Evolutionary conservation across 2,329 filamentous ascomycete species (phyloP).

Genomic region (Fusarium pseudocircinatum): DNA sequence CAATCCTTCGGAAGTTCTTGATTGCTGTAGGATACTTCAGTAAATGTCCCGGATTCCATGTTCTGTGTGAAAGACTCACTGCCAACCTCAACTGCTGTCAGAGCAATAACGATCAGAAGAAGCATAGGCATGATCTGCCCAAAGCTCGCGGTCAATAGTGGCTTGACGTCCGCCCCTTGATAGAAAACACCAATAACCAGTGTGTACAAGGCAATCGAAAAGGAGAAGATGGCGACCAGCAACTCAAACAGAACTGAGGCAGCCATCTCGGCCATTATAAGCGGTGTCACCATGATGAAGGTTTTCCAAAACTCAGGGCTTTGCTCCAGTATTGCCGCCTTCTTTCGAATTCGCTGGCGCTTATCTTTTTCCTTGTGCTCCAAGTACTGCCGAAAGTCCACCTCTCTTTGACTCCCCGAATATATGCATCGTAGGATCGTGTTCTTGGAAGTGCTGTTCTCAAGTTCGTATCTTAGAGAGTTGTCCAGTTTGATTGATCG

Average conservation of each 20-base stretch:
- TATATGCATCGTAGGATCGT: not conserved
- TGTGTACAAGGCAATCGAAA: conserved; percentile 7
- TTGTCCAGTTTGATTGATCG: conserved; percentile 9
- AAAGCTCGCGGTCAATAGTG: not conserved
- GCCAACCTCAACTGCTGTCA: conserved; percentile 22
- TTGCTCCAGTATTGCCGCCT: not conserved
- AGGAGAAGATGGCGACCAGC: not conserved
- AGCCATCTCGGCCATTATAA: conserved; percentile 4
- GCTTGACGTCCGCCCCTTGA: not conserved
- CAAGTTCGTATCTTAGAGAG: not conserved
- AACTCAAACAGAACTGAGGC: conserved; percentile 20
- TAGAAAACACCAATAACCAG: not conserved
- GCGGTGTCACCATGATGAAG: not conserved
- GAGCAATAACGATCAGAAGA: conserved; percentile 12
- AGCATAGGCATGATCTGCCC: conserved; percentile 31
- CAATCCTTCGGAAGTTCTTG: conserved; percentile 9
- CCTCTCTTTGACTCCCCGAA: not conserved
- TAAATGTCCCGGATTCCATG: not conserved
- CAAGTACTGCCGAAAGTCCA: conserved; percentile 1
- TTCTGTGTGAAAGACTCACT: conserved; percentile 5
- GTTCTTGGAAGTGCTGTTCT: not conserved
- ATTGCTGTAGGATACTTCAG: not conserved
- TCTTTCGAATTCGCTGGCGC: not conserved
- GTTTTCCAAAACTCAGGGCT: not conserved
- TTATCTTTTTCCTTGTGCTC: not conserved